phyloP scores from a whole-genome alignment of 2,329 filamentous ascomycete species.

The Sporothrix protearum region DNA sequence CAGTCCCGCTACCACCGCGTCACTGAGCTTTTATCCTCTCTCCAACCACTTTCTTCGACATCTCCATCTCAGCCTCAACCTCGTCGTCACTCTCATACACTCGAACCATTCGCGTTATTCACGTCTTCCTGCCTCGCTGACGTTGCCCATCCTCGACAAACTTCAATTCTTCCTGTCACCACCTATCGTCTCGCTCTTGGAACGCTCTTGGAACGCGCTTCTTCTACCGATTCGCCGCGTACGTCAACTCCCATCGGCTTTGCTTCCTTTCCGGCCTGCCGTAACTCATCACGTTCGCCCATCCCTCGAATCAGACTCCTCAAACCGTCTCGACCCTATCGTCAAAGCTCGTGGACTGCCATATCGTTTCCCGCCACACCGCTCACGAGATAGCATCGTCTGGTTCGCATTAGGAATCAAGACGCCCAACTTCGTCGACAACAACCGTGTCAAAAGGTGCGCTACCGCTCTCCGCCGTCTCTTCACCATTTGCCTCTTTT shows the following conservation, averaged over 20 bases:
- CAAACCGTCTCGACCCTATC: not conserved
- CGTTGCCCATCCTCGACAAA: not conserved
- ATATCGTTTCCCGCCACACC: not conserved
- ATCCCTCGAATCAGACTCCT: not conserved
- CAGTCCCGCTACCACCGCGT: not conserved
- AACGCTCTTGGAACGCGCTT: conserved; percentile 3
- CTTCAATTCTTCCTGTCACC: not conserved
- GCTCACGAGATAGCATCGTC: not conserved
- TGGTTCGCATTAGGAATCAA: conserved; percentile 3
- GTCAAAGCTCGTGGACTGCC: not conserved
- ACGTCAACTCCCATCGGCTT: not conserved
- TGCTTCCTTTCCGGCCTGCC: not conserved
- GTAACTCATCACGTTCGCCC: not conserved
- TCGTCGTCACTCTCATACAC: not conserved
- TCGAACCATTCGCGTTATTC: not conserved
- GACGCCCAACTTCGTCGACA: not conserved
- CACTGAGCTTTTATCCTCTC: not conserved
- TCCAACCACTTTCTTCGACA: not conserved
- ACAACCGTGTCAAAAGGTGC: conserved; percentile 7
- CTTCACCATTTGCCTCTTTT: not conserved
- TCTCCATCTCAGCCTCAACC: conserved; percentile 1
- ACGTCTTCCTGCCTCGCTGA: not conserved
- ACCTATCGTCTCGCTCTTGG: not conserved
- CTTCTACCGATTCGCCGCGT: not conserved
- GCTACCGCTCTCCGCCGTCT: not conserved